Conservation (phyloP, 2,329 filamentous ascomycete genomes). For the Beauveria scarabaeidicola region DNA sequence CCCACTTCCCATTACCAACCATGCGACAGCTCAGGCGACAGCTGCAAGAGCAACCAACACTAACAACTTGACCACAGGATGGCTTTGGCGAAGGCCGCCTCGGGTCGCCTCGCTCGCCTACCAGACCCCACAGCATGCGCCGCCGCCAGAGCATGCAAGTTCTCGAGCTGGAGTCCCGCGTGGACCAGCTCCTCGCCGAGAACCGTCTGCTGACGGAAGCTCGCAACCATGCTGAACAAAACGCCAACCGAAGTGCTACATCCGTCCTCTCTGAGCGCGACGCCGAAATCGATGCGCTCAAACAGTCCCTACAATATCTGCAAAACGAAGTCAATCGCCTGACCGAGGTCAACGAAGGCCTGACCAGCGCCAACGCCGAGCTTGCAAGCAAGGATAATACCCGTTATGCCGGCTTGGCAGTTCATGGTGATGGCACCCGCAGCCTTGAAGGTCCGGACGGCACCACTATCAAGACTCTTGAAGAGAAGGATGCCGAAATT, state of each 20-base stretch:
- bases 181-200: slow-evolving; percentile 79
- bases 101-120: slow-evolving; percentile 83
- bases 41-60: background rate
- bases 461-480: slow-evolving; percentile 55
- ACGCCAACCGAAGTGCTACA: slow-evolving; percentile 56
- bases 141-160: slow-evolving; percentile 97
- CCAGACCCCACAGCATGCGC: slow-evolving; percentile 89
- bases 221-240: slow-evolving; percentile 59
- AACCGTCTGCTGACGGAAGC: slow-evolving; percentile 73
- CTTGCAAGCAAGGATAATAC: slow-evolving; percentile 68
- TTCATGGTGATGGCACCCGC: slow-evolving; percentile 53
- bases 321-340: slow-evolving; percentile 75
- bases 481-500: slow-evolving; percentile 79
- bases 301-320: slow-evolving; percentile 68
- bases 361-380: slow-evolving; percentile 68
- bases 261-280: slow-evolving; percentile 72
- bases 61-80: slow-evolving; percentile 51
- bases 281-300: slow-evolving; percentile 75
- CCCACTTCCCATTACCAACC: background rate
- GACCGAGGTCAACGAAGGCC: slow-evolving; percentile 71
- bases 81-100: slow-evolving; percentile 83
- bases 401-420: slow-evolving; percentile 59
- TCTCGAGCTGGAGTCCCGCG: slow-evolving; percentile 76
- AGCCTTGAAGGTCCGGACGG: slow-evolving; percentile 62
- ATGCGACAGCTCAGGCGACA: background rate